A percentile compares a stretch with the other conserved stretches of the same genome.
Evolutionary conservation across 495 filamentous ascomycete genomes (phyloP).

Genomic region (Hapsidospora chrysogenum): DNA sequence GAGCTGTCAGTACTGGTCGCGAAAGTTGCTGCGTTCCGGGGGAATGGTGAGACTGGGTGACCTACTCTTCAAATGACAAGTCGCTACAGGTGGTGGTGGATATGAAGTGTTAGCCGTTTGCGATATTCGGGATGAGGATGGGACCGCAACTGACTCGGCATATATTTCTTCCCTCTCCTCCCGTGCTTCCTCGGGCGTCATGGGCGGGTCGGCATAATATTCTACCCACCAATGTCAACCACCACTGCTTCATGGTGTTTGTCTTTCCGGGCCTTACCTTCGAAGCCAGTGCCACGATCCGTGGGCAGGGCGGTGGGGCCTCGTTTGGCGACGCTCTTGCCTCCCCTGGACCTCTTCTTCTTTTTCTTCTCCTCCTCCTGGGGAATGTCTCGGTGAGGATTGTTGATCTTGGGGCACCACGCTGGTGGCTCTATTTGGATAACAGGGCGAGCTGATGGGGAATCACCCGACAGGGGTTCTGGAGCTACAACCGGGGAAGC

Average conservation of each 20-base stretch:
- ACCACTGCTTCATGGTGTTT: constrained; percentile 4
- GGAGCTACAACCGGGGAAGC: too few species aligned
- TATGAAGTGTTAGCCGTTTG: too few species aligned
- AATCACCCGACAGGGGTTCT: too few species aligned
- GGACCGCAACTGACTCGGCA: constrained; percentile 28
- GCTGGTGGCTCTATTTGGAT: too few species aligned
- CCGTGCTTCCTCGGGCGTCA: constrained; percentile 47
- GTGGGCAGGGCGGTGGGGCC: constrained; percentile 6
- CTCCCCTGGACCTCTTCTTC: not conserved
- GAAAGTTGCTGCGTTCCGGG: not conserved
- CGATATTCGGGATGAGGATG: too few species aligned
- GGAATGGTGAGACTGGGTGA: not conserved
- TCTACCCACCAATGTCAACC: constrained; percentile 29
- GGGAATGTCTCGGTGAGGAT: too few species aligned
- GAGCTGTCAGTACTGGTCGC: not conserved
- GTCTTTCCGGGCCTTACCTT: constrained; percentile 10
- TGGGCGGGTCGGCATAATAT: constrained; percentile 58
- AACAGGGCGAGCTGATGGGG: too few species aligned
- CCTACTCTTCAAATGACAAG: constrained; percentile 22
- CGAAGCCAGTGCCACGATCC: constrained; percentile 24
- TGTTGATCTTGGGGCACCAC: too few species aligned
- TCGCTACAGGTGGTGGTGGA: constrained; percentile 8
- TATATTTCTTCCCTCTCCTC: constrained; percentile 44
- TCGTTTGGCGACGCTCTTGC: constrained; percentile 2
- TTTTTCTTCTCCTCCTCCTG: too few species aligned